These are phyloP conservation scores for Colletotrichum phormii DNA, from an alignment of 2,329 filamentous ascomycete species.

Conservation along the genomic window DNA sequence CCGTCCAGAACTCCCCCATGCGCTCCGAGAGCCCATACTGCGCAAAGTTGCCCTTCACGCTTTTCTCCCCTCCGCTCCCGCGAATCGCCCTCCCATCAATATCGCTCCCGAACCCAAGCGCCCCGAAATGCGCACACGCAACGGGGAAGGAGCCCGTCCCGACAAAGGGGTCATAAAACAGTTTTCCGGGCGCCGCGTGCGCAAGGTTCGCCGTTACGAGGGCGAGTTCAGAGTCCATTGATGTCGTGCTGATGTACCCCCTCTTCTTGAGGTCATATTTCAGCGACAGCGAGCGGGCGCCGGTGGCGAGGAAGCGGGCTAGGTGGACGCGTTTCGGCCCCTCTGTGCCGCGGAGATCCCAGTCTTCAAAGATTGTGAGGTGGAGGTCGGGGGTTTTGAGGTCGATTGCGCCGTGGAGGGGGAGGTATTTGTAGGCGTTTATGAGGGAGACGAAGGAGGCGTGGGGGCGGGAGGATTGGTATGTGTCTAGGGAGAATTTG, in stretches of 20 bases:
- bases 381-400: slow-evolving; percentile 80
- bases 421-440: slow-evolving; percentile 82
- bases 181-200: slow-evolving; percentile 81
- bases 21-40: slow-evolving; percentile 79
- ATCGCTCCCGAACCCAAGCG: slow-evolving; percentile 85
- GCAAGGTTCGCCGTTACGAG: slow-evolving; percentile 93
- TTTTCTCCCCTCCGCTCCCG: slow-evolving; percentile 70
- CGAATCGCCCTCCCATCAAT: slow-evolving; percentile 92
- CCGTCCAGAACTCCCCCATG: slow-evolving; percentile 83
- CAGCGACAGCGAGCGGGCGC: slow-evolving; percentile 74
- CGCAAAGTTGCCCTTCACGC: slow-evolving; percentile 77
- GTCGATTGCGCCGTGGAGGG: slow-evolving; percentile 80
- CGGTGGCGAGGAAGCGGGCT: slow-evolving; percentile 76
- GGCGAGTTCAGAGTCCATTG: slow-evolving; percentile 95
- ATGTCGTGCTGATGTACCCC: slow-evolving; percentile 93
- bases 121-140: slow-evolving; percentile 91
- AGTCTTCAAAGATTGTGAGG: slow-evolving; percentile 88
- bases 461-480: slow-evolving; percentile 76
- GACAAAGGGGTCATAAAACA: slow-evolving; percentile 96
- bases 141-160: slow-evolving; percentile 94
- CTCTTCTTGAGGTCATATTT: slow-evolving; percentile 93
- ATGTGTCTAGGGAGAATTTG: slow-evolving; percentile 87
- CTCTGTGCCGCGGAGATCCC: slow-evolving; percentile 67
- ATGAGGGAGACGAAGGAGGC: slow-evolving; percentile 79
- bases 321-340: slow-evolving; percentile 66